Percentiles rank a stretch among this genome's conserved stretches.
These are phyloP conservation scores for Linum trigynum DNA, from an alignment of 345 rosid genomes.

Conservation along the genomic window DNA sequence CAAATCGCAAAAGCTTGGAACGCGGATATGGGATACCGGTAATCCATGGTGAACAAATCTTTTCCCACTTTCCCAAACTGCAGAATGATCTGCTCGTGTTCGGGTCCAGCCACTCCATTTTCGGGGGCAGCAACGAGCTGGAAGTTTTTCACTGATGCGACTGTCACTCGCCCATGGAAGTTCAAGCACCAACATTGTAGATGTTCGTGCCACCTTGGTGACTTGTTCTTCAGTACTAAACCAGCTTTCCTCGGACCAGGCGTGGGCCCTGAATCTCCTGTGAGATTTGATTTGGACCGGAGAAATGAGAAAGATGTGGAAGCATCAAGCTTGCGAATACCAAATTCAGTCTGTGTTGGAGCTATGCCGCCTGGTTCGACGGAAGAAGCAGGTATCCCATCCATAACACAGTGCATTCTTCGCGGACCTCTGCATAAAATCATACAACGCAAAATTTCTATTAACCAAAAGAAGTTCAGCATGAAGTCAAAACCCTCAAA, in stretches of 20 bases:
- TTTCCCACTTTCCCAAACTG: constrained; percentile 11
- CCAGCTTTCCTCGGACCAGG: constrained; percentile 17
- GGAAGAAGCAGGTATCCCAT: constrained; percentile 24
- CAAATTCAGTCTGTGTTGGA: constrained; percentile 22
- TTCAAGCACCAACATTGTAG: constrained; percentile 10
- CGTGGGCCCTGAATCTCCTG: constrained; percentile 16
- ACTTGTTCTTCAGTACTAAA: constrained; percentile 8
- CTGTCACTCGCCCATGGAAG: constrained; percentile 11
- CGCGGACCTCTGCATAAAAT: constrained; percentile 23
- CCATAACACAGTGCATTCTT: constrained; percentile 29
- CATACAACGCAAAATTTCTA: no score
- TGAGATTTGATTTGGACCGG: constrained; percentile 19
- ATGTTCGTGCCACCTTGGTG: constrained; percentile 11
- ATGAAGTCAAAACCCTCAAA: no score
- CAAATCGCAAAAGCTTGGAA: constrained; percentile 12
- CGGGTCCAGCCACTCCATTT: constrained; percentile 6
- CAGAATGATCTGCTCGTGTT: constrained; percentile 2
- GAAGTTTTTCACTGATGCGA: constrained; percentile 10
- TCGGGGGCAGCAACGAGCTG: constrained; percentile 9
- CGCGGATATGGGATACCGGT: constrained; percentile 6
- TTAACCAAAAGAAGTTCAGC: no score
- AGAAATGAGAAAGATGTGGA: constrained; percentile 18
- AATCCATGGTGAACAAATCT: constrained; percentile 10
- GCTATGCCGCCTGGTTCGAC: constrained; percentile 24
- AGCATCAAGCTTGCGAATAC: constrained; percentile 14